phyloP scores from a whole-genome alignment of 2,329 filamentous ascomycete species.

The Alternaria tenuissima region DNA sequence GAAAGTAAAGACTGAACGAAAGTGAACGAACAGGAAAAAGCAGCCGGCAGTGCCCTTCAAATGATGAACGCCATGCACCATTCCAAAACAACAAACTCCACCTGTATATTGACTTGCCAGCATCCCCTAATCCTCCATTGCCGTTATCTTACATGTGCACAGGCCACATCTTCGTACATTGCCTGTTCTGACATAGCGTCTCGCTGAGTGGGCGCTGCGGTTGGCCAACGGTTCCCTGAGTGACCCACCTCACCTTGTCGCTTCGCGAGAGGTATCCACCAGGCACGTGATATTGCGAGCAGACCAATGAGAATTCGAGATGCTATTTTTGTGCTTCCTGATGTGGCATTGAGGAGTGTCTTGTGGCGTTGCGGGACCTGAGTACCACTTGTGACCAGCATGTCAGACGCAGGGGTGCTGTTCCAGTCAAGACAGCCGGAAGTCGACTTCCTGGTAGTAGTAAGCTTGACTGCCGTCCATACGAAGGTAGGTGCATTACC shows the following conservation, averaged over 20 bases:
- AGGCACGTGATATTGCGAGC: conserved; percentile 17
- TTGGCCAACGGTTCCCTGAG: conserved; percentile 1
- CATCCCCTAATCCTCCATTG: conserved; percentile 1
- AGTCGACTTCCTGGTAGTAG: not conserved
- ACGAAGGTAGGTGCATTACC: not conserved
- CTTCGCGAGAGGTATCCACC: not conserved
- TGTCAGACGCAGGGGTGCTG: not conserved
- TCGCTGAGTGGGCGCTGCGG: not conserved
- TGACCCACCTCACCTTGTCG: not conserved
- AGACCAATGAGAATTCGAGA: conserved; percentile 5
- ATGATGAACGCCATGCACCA: not conserved
- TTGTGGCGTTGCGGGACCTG: not conserved
- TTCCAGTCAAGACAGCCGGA: not conserved
- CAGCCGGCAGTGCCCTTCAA: not conserved
- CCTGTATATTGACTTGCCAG: not conserved
- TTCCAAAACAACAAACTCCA: conserved; percentile 1
- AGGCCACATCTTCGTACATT: conserved; percentile 22
- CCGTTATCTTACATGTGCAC: conserved; percentile 1
- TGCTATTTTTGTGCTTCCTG: conserved; percentile 1
- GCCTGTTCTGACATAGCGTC: conserved; percentile 19
- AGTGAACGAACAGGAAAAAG: not conserved
- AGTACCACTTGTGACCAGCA: not conserved
- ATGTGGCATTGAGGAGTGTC: not conserved
- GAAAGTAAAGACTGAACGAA: not conserved
- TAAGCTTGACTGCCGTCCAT: not conserved